Base-by-base conservation (phyloP, 441 rosid genomes). In the Eutrema salsugineum region DNA sequence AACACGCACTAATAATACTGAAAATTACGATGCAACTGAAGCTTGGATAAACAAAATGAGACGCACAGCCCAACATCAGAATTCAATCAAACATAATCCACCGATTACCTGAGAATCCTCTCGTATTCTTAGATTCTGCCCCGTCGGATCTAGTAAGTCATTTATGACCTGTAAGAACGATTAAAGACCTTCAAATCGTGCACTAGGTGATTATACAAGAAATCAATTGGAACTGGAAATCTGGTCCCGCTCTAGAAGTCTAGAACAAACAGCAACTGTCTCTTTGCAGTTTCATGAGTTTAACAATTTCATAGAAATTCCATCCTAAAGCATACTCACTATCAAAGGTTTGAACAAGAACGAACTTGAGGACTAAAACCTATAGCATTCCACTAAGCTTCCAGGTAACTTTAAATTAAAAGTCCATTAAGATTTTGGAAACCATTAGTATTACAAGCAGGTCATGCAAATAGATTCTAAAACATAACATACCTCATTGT, bases 121-220 rank as follows among this genome's bases (percentile, higher is more conserved):
- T 85, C 98, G 88, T 71, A 96, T 90, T 80, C 98, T 85, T 74
- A 96, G 83, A 81, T 93, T 96, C 72, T 96, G 98, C 61, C 97
- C 99, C 12, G 98, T 90, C 76, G 98, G 99, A 83, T 96, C 90
- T 77, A 96, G 79, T 75, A 96, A 83, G 85, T 96, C 99, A 73
- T 93, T 96, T 64, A 91, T 96, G 72, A 96, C 97, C 99, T 96
- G 87, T 67, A 77, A 87, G 62, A 43, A 59, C 11, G 11, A 57
- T 43, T 8, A 54, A 51, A 42, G 17, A 43, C 51, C 48, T 43
- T 71, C 8, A 50, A 58, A 59, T 71, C 33, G 36, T 28, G 32
- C 24, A 64, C 28, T 27, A 68, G 56, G 40, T 71, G 64, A 77
- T 66, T 9, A 55, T 66, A 61, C 78, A 30, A 72, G 47, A 78